Evolutionary conservation across 2,329 filamentous ascomycete genomes (phyloP).

Genomic region (Colletotrichum acutatum): DNA sequence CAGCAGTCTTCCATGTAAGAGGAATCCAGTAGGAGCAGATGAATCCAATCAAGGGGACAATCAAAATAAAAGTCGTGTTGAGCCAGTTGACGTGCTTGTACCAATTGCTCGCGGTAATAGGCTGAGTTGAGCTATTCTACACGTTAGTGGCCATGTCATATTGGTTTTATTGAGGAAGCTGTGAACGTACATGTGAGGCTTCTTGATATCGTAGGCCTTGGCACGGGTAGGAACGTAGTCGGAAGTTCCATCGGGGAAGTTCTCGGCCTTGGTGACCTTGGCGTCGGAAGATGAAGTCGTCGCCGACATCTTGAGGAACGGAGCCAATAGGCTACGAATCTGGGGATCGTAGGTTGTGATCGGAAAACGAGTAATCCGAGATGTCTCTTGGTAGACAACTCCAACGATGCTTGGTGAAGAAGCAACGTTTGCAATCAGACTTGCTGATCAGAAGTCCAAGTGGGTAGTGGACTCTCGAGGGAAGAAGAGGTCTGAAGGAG

Average conservation of each 20-base stretch:
- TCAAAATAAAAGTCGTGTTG: slow-evolving; percentile 83
- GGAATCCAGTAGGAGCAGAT: slow-evolving; percentile 83
- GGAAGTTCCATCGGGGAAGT: slow-evolving; percentile 64
- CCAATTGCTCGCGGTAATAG: slow-evolving; percentile 86
- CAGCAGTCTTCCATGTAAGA: slow-evolving; percentile 74
- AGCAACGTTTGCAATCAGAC: slow-evolving; percentile 9
- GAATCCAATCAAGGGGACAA: slow-evolving; percentile 79
- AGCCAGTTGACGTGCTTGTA: slow-evolving; percentile 95
- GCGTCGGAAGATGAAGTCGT: slow-evolving; percentile 50
- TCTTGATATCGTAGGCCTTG: slow-evolving; percentile 67
- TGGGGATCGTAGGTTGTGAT: background rate
- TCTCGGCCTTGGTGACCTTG: slow-evolving; percentile 50
- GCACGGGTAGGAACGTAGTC: slow-evolving; percentile 64
- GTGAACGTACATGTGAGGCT: slow-evolving; percentile 74
- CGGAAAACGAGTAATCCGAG: slow-evolving; percentile 5
- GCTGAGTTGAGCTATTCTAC: slow-evolving; percentile 69
- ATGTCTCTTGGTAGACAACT: slow-evolving; percentile 17
- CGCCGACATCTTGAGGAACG: slow-evolving; percentile 27
- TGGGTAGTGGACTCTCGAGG: slow-evolving; percentile 14
- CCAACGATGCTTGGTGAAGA: slow-evolving; percentile 13
- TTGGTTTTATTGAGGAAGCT: background rate
- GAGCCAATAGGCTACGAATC: slow-evolving; percentile 5
- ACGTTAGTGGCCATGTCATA: background rate
- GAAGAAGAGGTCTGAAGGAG: slow-evolving; percentile 12
- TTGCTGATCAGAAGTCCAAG: slow-evolving; percentile 4